A percentile compares a stretch with the other conserved stretches of the same genome.
These are phyloP conservation scores for Metarhizium humberi DNA, from an alignment of 2,329 filamentous ascomycete genomes.

Conservation along the genomic window DNA sequence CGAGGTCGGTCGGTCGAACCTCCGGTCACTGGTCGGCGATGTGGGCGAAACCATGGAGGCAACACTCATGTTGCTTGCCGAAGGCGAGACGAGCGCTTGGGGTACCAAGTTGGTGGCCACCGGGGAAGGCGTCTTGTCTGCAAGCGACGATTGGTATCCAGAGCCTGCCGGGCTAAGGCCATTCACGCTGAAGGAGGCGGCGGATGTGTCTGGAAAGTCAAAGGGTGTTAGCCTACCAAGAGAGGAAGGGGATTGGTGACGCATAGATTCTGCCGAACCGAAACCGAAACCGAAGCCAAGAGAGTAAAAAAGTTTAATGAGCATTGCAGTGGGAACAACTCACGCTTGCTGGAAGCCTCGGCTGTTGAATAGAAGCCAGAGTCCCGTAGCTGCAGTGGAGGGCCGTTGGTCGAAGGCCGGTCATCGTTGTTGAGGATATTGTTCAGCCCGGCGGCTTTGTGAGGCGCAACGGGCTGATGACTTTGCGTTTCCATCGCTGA, in stretches of 20 bases:
- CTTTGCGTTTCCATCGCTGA: slow-evolving; percentile 12
- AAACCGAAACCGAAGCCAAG: background rate
- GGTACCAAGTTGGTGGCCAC: slow-evolving; percentile 40
- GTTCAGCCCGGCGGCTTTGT: slow-evolving; percentile 27
- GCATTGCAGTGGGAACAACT: slow-evolving; percentile 7
- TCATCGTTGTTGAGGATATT: slow-evolving; percentile 30
- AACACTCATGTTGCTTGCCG: slow-evolving; percentile 53
- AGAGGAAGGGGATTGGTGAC: background rate
- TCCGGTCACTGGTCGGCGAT: slow-evolving; percentile 33
- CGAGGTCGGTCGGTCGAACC: slow-evolving; percentile 32
- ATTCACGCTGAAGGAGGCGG: slow-evolving; percentile 28
- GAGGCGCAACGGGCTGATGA: slow-evolving; percentile 9
- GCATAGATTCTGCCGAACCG: background rate
- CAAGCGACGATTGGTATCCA: slow-evolving; percentile 39
- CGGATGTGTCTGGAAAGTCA: slow-evolving; percentile 24
- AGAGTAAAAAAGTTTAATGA: slow-evolving; percentile 3
- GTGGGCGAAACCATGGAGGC: slow-evolving; percentile 57
- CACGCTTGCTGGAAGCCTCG: slow-evolving; percentile 35
- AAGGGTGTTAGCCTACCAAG: slow-evolving; percentile 1
- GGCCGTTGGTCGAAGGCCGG: slow-evolving; percentile 15
- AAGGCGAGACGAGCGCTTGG: slow-evolving; percentile 45
- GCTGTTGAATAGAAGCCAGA: slow-evolving; percentile 35
- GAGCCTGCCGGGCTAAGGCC: slow-evolving; percentile 33
- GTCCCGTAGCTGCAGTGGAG: slow-evolving; percentile 26
- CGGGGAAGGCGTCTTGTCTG: slow-evolving; percentile 55